These are phyloP conservation scores for Penicillium mononematosum DNA, from an alignment of 495 filamentous ascomycete species.

Conservation along the genomic window DNA sequence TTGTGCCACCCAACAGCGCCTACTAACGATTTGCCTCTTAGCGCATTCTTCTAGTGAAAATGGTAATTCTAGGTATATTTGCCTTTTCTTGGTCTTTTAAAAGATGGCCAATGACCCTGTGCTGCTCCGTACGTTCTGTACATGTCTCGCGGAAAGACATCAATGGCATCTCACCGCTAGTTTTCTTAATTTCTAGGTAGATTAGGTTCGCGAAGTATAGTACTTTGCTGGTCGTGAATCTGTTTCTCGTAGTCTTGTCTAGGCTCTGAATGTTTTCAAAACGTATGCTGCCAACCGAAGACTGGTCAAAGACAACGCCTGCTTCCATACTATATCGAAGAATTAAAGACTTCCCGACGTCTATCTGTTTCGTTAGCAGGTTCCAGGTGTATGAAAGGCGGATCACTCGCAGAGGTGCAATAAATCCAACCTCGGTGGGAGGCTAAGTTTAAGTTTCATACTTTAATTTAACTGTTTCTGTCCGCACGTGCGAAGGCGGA, in stretches of 20 bases:
- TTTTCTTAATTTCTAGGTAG: no score
- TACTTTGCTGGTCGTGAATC: no score
- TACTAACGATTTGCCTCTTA: background rate
- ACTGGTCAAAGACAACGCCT: no score
- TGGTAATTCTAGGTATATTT: background rate
- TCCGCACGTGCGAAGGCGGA: background rate
- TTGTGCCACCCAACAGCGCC: background rate
- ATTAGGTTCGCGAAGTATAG: no score
- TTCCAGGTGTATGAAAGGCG: background rate
- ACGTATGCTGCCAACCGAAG: no score
- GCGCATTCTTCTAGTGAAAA: no score
- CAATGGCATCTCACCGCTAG: no score
- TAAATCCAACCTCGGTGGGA: background rate
- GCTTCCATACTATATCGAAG: no score
- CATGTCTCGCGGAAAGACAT: no score
- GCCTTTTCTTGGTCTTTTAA: background rate
- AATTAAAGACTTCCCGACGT: background rate
- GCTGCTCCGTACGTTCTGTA: no score
- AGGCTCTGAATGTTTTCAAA: no score
- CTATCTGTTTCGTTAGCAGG: background rate
- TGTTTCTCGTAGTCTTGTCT: no score
- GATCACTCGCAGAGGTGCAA: background rate
- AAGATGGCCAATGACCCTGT: background rate
- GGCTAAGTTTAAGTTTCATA: background rate
- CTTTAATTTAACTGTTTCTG: background rate